These are phyloP conservation scores for Priceomyces fermenticarens DNA, from an alignment of 805 yeast genomes.

Conservation along the genomic window DNA sequence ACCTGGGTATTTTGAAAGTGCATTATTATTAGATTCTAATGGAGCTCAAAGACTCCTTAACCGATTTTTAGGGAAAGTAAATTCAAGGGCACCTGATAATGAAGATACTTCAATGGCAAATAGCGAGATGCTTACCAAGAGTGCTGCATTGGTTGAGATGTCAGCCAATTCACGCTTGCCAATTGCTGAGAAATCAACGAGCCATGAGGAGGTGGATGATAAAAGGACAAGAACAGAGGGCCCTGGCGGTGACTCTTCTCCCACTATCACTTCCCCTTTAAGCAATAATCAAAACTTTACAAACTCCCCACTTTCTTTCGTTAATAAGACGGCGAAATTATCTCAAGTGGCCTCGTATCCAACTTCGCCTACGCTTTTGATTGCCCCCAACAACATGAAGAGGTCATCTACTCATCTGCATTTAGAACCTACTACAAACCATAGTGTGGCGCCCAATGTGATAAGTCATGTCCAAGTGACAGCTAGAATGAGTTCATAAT, in stretches of 20 bases:
- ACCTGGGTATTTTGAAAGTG: slow-evolving; percentile 61
- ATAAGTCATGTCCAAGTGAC: slow-evolving; percentile 42
- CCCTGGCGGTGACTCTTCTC: too few relatives aligned
- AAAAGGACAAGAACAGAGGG: too few relatives aligned
- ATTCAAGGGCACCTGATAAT: too few relatives aligned
- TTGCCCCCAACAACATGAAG: slow-evolving; percentile 14
- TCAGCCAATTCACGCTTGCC: too few relatives aligned
- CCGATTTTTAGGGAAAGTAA: slow-evolving; percentile 22
- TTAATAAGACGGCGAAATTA: slow-evolving; percentile 2
- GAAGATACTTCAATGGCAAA: too few relatives aligned
- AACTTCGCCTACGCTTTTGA: slow-evolving; percentile 14
- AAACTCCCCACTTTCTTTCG: slow-evolving; percentile 11
- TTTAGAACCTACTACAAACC: slow-evolving; percentile 24
- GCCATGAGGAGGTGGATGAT: too few relatives aligned
- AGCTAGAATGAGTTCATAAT: slow-evolving; percentile 35
- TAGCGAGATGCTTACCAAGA: too few relatives aligned
- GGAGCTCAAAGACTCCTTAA: slow-evolving; percentile 43
- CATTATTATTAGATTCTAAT: slow-evolving; percentile 50
- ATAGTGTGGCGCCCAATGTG: slow-evolving; percentile 33
- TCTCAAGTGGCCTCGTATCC: neutral
- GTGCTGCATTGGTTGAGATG: too few relatives aligned
- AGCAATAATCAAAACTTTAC: slow-evolving; percentile 16
- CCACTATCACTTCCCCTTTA: slow-evolving; percentile 13
- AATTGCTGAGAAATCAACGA: too few relatives aligned
- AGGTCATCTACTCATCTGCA: slow-evolving; percentile 32